These are phyloP conservation scores for Chrysanthemum lavandulifolium DNA, from an alignment of 129 eudicot genomes.

Conservation along the genomic window DNA sequence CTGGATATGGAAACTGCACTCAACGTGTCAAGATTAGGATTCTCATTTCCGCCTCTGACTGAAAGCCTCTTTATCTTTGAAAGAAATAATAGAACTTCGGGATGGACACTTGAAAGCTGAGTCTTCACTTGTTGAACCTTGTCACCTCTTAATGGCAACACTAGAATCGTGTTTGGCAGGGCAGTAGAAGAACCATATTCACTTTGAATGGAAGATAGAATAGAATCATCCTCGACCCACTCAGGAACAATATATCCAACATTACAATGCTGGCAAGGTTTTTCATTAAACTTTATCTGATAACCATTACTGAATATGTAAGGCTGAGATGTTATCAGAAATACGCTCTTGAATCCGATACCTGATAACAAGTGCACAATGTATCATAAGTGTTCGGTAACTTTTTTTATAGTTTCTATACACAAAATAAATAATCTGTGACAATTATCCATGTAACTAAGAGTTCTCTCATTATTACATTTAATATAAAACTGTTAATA, in stretches of 20 bases:
- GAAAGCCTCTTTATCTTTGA: conserved; percentile 52
- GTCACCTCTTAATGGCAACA: conserved; percentile 50
- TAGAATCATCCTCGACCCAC: conserved; percentile 52
- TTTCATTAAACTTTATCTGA: conserved; percentile 49
- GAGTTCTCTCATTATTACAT: no score
- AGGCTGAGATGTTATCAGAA: conserved; percentile 54
- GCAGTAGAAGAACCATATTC: conserved; percentile 31
- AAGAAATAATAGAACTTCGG: conserved; percentile 55
- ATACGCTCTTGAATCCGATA: conserved; percentile 63
- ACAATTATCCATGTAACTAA: no score
- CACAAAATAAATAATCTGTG: no score
- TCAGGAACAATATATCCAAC: conserved; percentile 61
- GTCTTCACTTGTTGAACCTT: conserved; percentile 48
- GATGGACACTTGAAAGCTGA: conserved; percentile 53
- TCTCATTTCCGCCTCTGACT: conserved; percentile 40
- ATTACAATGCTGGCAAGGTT: conserved; percentile 47
- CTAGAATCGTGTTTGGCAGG: conserved; percentile 52
- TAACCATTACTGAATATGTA: conserved; percentile 65
- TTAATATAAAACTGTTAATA: no score
- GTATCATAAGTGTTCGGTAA: not conserved
- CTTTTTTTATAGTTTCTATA: no score
- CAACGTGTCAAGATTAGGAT: conserved; percentile 38
- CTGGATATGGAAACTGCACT: conserved; percentile 47
- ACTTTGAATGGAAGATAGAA: conserved; percentile 27
- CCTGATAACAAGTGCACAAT: conserved; percentile 31